Conservation (phyloP, 768 basidiomycete species). For the Phylloporus sp. region DNA sequence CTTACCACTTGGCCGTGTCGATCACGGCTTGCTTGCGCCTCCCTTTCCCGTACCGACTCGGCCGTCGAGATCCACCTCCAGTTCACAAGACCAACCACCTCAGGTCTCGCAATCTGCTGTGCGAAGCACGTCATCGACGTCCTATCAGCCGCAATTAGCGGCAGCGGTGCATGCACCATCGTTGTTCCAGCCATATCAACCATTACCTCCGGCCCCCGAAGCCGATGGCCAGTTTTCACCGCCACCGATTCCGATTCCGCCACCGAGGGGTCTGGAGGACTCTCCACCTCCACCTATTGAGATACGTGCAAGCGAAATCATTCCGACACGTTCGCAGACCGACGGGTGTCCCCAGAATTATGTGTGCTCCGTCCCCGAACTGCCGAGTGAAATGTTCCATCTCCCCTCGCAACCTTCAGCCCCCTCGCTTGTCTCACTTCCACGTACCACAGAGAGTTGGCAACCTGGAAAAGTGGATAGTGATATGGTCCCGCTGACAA, state of each 20-base stretch:
- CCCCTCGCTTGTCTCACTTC: background rate
- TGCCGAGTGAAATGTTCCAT: conserved; percentile 26
- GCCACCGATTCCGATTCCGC: conserved; percentile 28
- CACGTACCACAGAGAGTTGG: conserved; percentile 2
- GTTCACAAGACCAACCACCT: conserved; percentile 19
- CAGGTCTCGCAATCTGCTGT: conserved; percentile 11
- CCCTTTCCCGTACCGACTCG: conserved; percentile 26
- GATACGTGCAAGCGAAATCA: conserved; percentile 24
- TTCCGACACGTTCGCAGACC: conserved; percentile 17
- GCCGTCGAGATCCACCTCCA: conserved; percentile 20
- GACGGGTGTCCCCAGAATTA: background rate
- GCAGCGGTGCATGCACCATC: conserved; percentile 15
- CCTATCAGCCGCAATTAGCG: conserved; percentile 15
- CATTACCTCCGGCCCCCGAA: conserved; percentile 14
- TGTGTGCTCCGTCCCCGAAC: conserved; percentile 8
- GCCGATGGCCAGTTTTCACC: conserved; percentile 23
- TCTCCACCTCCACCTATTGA: conserved; percentile 19
- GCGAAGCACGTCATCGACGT: conserved; percentile 5
- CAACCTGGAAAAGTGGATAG: conserved; percentile 8
- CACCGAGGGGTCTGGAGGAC: conserved; percentile 23
- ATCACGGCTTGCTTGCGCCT: conserved; percentile 24
- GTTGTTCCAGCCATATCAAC: conserved; percentile 22
- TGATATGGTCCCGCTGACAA: background rate
- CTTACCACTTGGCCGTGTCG: conserved; percentile 21
- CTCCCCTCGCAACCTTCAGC: conserved; percentile 6